Percentiles rank a stretch among this genome's conserved stretches.
Evolutionary conservation across 2,329 filamentous ascomycete genomes (phyloP).

Genomic region (Fusarium nelsonii): DNA sequence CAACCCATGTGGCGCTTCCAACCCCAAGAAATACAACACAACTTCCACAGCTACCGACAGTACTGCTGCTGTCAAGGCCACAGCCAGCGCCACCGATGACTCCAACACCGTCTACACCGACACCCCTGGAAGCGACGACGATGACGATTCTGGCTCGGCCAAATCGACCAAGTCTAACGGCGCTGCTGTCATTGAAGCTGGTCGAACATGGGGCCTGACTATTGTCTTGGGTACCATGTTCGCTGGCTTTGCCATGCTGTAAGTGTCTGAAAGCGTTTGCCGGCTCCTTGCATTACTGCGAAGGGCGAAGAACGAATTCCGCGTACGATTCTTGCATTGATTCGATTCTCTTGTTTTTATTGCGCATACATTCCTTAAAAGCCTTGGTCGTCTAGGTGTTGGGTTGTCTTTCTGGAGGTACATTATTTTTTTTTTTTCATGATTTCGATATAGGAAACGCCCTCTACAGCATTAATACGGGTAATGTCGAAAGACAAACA

Average conservation of each 20-base stretch:
- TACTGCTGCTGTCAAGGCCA: slow-evolving; percentile 57
- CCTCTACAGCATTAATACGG: slow-evolving; percentile 41
- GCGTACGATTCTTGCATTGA: slow-evolving; percentile 10
- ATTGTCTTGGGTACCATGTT: slow-evolving; percentile 56
- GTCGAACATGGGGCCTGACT: slow-evolving; percentile 55
- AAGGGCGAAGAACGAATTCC: neutral
- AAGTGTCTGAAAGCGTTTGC: slow-evolving; percentile 9
- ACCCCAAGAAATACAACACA: slow-evolving; percentile 70
- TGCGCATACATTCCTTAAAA: slow-evolving; percentile 44
- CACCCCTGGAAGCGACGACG: slow-evolving; percentile 20
- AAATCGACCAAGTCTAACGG: slow-evolving; percentile 35
- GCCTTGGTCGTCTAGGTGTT: slow-evolving; percentile 48
- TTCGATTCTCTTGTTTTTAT: slow-evolving; percentile 39
- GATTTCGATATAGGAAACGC: slow-evolving; percentile 27
- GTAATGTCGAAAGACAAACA: slow-evolving; percentile 28
- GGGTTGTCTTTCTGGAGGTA: slow-evolving; percentile 39
- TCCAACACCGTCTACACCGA: slow-evolving; percentile 54
- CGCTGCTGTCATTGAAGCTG: slow-evolving; percentile 52
- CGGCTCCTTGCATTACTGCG: neutral
- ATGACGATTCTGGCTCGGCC: slow-evolving; percentile 27
- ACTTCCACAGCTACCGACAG: slow-evolving; percentile 55
- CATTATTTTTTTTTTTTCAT: slow-evolving; percentile 33
- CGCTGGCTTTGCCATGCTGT: slow-evolving; percentile 58
- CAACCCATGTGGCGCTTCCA: slow-evolving; percentile 78
- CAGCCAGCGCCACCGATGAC: slow-evolving; percentile 52